Base-by-base conservation (phyloP, 345 rosid genomes). In the Citrus mangshanensis region DNA sequence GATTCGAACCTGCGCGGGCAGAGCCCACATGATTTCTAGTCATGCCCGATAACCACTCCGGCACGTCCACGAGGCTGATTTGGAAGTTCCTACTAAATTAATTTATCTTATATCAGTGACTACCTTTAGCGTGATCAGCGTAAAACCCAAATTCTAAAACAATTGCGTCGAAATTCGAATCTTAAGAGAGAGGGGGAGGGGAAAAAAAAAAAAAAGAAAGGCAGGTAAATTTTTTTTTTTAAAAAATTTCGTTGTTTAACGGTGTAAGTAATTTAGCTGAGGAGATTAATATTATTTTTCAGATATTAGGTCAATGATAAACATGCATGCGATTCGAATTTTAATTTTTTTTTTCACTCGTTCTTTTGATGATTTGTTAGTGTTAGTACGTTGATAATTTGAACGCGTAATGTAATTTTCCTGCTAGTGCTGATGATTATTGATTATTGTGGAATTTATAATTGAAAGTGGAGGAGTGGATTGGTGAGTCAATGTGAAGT, bases 41-140 rank as follows among this genome's bases (percentile, higher is more conserved):
- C 93, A 93, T 93, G 97, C 97, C 95, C 93, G 93, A 90, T 90
- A 91, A 89, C 93, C 95, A 91, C 93, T 91, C 93, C 92, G 95
- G 92, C 95, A 91, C 90, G 92, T 85, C 91, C 93, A 91, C 90
- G 0, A 12, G 4, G 49, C 1, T 12, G 49, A 0, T 2, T 1
- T 2, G 2, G 2, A 0, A 0, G 0, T 9, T 40, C 46, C 46
- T 42, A 27, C 28, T 27, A 27, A 27, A 27, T 1, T 28, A 12
- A 42, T 0, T 10, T 42, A 12, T 10, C 0, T 42, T 0, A 42
- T 10, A 10, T 42, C 14, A 42, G 16, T 40, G 14, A 10, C 4
- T 0, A 1, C 42, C 12, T 38, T 40, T 2, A 9, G 42, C 0
- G 0, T 3, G 4, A 27, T 12, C 16, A 0, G 8, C 3, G 46